Percentiles rank a stretch among this genome's conserved stretches.
Conservation (phyloP, 176 grass and related monocot genomes). For the Calamus simplicifolius region DNA sequence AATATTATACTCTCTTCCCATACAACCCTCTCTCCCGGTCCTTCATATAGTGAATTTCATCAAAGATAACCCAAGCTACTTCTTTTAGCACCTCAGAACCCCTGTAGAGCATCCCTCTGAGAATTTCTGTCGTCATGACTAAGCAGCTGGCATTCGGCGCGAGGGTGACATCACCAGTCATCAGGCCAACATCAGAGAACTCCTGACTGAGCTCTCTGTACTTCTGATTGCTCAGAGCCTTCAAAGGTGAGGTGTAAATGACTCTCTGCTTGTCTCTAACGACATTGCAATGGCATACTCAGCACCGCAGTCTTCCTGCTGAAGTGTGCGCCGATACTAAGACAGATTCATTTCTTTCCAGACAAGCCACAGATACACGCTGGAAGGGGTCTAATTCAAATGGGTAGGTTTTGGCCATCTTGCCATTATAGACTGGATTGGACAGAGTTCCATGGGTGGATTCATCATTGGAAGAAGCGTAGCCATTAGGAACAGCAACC, state of each 20-base stretch:
- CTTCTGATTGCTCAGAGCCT: slow-evolving; percentile 98
- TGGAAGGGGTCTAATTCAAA: slow-evolving; percentile 97
- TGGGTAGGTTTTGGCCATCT: slow-evolving; percentile 93
- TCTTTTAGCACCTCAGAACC: slow-evolving; percentile 97
- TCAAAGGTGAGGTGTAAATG: slow-evolving; percentile 87
- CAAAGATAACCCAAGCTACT: slow-evolving; percentile 97
- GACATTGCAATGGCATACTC: slow-evolving; percentile 97
- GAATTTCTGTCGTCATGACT: slow-evolving; percentile 97
- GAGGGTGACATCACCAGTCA: slow-evolving; percentile 95
- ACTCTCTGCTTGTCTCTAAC: slow-evolving; percentile 88
- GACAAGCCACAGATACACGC: slow-evolving; percentile 67
- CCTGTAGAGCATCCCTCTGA: slow-evolving; percentile 93
- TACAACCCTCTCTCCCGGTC: slow-evolving; percentile 86
- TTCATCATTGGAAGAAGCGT: slow-evolving; percentile 47
- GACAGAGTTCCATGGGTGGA: slow-evolving; percentile 54
- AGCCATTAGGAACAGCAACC: slow-evolving; percentile 64
- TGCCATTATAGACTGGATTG: slow-evolving; percentile 47
- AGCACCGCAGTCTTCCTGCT: slow-evolving; percentile 80
- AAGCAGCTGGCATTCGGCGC: slow-evolving; percentile 86
- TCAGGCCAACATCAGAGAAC: slow-evolving; percentile 85
- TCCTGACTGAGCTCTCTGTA: slow-evolving; percentile 87
- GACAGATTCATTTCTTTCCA: slow-evolving; percentile 85
- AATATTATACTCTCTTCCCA: slow-evolving; percentile 99
- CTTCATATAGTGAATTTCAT: slow-evolving; percentile 99
- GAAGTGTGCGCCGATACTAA: slow-evolving; percentile 94